Evolutionary conservation across 2,329 filamentous ascomycete species (phyloP).

Genomic region (Colletotrichum viniferum): DNA sequence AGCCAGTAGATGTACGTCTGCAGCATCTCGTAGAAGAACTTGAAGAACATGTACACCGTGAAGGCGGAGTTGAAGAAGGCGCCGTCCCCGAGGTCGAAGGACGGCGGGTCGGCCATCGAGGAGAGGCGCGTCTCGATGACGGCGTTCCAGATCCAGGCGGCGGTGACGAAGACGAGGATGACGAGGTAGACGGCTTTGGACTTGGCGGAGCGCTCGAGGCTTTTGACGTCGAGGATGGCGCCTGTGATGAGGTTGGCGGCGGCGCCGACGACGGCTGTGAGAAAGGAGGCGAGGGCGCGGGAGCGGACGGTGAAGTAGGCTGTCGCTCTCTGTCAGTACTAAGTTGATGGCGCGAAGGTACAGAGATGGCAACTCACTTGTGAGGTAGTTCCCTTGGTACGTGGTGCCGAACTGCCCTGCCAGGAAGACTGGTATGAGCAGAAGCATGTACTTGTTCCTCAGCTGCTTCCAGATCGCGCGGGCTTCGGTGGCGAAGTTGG

Average conservation of each 20-base stretch:
- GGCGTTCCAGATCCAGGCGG: conserved; percentile 11
- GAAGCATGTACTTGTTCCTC: conserved; percentile 13
- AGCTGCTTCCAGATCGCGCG: conserved; percentile 15
- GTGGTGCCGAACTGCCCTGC: conserved; percentile 14
- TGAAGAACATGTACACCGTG: conserved; percentile 18
- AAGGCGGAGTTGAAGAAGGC: conserved; percentile 9
- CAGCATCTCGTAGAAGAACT: conserved; percentile 13
- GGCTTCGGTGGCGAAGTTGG: conserved; percentile 1
- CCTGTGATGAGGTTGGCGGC: conserved; percentile 5
- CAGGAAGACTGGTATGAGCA: conserved; percentile 10
- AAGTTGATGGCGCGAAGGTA: too few relatives aligned
- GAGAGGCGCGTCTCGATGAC: conserved; percentile 10
- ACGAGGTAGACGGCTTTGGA: conserved; percentile 10
- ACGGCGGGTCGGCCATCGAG: background rate
- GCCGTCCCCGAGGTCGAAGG: conserved; percentile 8
- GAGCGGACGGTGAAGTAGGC: conserved; percentile 17
- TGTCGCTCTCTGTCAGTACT: too few relatives aligned
- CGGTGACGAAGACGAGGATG: background rate
- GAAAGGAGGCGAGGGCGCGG: conserved; percentile 2
- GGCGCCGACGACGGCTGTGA: conserved; percentile 9
- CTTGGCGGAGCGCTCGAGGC: background rate
- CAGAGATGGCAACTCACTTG: background rate
- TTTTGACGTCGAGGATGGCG: background rate
- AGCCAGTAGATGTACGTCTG: conserved; percentile 19
- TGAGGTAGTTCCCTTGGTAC: conserved; percentile 12